Evolutionary conservation across 345 rosid species (phyloP).

Genomic region (Camelina hispida): DNA sequence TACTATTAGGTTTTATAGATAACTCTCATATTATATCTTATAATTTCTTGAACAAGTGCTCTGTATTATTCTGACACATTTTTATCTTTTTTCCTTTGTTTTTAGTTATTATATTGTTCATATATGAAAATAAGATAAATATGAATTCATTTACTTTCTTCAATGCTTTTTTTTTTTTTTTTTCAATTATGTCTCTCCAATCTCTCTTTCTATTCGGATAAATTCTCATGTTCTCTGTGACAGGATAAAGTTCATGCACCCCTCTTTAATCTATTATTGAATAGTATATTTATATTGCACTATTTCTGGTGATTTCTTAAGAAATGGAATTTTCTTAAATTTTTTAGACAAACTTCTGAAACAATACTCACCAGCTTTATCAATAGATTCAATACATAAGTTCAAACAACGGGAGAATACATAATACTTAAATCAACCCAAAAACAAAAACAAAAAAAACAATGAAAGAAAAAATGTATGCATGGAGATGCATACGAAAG

Average conservation of each 20-base stretch:
- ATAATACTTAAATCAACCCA: constrained; percentile 4
- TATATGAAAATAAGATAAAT: constrained; percentile 25
- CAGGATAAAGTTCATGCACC: constrained; percentile 50
- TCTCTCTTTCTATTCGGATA: constrained; percentile 52
- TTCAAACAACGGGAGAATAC: not conserved
- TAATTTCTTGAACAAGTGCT: constrained; percentile 51
- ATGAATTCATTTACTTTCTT: constrained; percentile 26
- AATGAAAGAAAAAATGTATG: not conserved
- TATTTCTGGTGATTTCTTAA: not conserved
- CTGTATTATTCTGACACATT: constrained; percentile 70
- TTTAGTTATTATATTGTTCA: constrained; percentile 33
- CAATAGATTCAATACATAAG: not conserved
- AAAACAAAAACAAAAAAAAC: not conserved
- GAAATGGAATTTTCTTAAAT: constrained; percentile 3
- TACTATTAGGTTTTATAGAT: constrained; percentile 31
- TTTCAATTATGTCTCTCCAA: constrained; percentile 19
- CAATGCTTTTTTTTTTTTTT: constrained; percentile 30
- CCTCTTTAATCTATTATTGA: constrained; percentile 35
- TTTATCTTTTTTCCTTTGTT: constrained; percentile 42
- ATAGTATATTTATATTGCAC: constrained; percentile 2
- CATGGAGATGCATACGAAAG: not conserved
- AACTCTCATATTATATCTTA: constrained; percentile 25
- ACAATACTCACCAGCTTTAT: constrained; percentile 24
- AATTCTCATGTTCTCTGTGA: constrained; percentile 74
- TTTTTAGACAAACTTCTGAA: constrained; percentile 6